Conservation (phyloP, 1,284 basidiomycete species). For the Cerrena zonata region DNA sequence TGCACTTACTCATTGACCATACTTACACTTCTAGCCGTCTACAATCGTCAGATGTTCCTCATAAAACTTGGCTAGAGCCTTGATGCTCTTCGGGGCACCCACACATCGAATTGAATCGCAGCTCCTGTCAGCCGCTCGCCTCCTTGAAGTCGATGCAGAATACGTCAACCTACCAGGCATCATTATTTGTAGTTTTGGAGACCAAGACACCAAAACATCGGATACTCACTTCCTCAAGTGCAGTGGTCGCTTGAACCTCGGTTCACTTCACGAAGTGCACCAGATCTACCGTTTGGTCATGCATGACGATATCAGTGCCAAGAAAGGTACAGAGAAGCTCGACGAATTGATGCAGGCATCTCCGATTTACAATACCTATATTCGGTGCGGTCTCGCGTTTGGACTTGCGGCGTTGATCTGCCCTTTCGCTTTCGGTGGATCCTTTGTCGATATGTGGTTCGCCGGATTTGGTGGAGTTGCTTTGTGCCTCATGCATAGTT, state of each 20-base stretch:
- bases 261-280: conserved; percentile 73
- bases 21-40: conserved; percentile 34
- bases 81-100: conserved; percentile 66
- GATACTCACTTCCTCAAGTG: conserved; percentile 81
- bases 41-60: conserved; percentile 56
- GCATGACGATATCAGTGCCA: conserved; percentile 82
- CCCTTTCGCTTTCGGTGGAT: conserved; percentile 79
- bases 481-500: conserved; percentile 65
- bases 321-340: conserved; percentile 52
- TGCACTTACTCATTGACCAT: not conserved
- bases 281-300: conserved; percentile 73
- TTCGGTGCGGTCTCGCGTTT: conserved; percentile 65
- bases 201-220: conserved; percentile 69
- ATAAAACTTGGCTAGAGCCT: conserved; percentile 57
- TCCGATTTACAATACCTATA: conserved; percentile 53
- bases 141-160: conserved; percentile 78
- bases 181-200: conserved; percentile 79
- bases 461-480: conserved; percentile 63
- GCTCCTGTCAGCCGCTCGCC: conserved; percentile 68
- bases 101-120: conserved; percentile 71
- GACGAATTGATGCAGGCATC: conserved; percentile 44
- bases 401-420: conserved; percentile 70
- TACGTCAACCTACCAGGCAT: conserved; percentile 77
- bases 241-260: conserved; percentile 65
- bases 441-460: conserved; percentile 82